phyloP scores from a whole-genome alignment of 2,329 filamentous ascomycete genomes.

The Cadophora luteo-olivacea region DNA sequence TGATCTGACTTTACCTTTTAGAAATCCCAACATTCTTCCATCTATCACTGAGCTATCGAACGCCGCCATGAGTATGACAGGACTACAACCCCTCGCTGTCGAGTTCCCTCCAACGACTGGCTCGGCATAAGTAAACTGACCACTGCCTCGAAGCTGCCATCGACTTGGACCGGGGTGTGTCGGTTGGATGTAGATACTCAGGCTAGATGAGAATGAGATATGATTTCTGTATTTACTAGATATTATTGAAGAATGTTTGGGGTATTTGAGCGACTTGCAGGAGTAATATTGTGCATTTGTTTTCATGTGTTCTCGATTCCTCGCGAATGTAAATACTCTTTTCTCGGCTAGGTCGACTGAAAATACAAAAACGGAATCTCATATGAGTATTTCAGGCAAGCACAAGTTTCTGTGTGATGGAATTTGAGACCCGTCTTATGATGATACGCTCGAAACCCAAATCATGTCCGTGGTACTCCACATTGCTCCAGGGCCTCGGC shows the following conservation, averaged over 20 bases:
- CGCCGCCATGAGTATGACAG: constrained; percentile 32
- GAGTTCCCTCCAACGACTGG: constrained; percentile 35
- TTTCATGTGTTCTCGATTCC: neutral
- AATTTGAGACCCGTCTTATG: too few relatives aligned
- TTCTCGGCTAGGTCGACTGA: neutral
- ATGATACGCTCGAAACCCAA: too few relatives aligned
- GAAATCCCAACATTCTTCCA: constrained; percentile 41
- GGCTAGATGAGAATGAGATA: neutral
- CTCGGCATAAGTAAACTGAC: neutral
- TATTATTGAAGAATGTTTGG: neutral
- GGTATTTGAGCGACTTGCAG: neutral
- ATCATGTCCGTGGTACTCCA: too few relatives aligned
- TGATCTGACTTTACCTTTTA: constrained; percentile 7
- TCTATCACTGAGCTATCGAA: constrained; percentile 41
- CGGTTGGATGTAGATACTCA: neutral
- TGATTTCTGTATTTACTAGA: neutral
- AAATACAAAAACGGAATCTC: neutral
- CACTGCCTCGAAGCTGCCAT: neutral
- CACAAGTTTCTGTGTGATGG: too few relatives aligned
- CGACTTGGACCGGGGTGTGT: too few relatives aligned
- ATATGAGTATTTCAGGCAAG: neutral
- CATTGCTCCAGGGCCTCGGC: too few relatives aligned
- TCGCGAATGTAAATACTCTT: neutral
- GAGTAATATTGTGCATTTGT: neutral
- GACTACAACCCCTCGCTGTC: constrained; percentile 27